A percentile compares a stretch with the other conserved stretches of the same genome.
Evolutionary conservation across 1,284 basidiomycete species (phyloP).

Genomic region (Clitocybe nebularis): DNA sequence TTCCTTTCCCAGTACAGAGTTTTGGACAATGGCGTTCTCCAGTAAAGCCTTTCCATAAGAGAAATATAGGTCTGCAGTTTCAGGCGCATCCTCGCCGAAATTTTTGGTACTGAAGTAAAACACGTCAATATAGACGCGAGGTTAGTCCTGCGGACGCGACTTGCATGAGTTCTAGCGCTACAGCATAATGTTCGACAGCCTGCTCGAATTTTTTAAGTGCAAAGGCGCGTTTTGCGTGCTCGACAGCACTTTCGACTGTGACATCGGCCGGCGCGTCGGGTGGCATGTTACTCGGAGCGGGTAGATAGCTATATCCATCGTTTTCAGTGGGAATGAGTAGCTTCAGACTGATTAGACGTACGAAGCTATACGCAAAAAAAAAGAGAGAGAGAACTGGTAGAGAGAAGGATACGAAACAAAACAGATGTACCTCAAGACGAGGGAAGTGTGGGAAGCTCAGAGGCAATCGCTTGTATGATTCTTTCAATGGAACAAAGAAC

Average conservation of each 20-base stretch:
- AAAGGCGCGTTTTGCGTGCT: slow-evolving; percentile 81
- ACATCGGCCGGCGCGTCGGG: slow-evolving; percentile 16
- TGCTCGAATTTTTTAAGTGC: slow-evolving; percentile 85
- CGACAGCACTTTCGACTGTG: slow-evolving; percentile 57
- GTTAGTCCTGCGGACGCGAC: slow-evolving; percentile 25
- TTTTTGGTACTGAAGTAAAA: slow-evolving; percentile 56
- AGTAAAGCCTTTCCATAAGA: slow-evolving; percentile 83
- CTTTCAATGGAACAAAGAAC: not conserved
- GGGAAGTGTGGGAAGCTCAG: not conserved
- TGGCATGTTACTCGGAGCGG: not conserved
- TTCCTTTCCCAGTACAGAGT: slow-evolving; percentile 81
- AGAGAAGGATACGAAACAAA: slow-evolving; percentile 9
- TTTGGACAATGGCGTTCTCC: slow-evolving; percentile 83
- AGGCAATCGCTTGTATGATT: not conserved
- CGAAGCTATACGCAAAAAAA: slow-evolving; percentile 5
- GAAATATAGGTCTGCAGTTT: slow-evolving; percentile 81
- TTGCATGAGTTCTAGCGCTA: slow-evolving; percentile 79
- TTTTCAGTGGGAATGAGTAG: slow-evolving; percentile 1
- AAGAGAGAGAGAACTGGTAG: slow-evolving; percentile 5
- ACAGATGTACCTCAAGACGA: too few relatives aligned
- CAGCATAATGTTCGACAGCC: slow-evolving; percentile 80
- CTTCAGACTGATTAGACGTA: not conserved
- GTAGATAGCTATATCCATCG: not conserved
- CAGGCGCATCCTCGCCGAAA: slow-evolving; percentile 70
- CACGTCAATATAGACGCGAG: slow-evolving; percentile 22